Base-by-base conservation (phyloP, 1,284 basidiomycete species). In the Ganoderma boninense region DNA sequence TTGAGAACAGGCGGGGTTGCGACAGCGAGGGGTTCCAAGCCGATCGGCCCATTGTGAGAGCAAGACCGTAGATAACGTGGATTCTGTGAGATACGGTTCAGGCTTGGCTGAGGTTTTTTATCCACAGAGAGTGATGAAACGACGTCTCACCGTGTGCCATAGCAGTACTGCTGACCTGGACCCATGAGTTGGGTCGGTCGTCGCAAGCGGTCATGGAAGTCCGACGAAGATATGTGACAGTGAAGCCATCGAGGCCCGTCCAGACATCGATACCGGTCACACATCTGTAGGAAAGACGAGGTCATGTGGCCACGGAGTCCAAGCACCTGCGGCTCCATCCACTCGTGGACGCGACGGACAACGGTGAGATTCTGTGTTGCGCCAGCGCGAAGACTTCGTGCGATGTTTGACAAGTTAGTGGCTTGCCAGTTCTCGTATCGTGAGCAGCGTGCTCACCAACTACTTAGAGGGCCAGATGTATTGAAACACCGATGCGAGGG, bases 401-500 rank as follows among this genome's bases (percentile, higher is more conserved):
- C 1, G 80, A 81, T 23, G 46, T 23, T 54, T 54, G 26, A 54
- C 49, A 26, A 54, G 23, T 54, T 54, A 54, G 49, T 23, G 13
- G 13, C 4, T 54, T 23, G 49, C 49, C 46, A 11, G 11, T 23
- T 11, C n/a, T 23, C 10, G 7, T n/a, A 23, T 54, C 49, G 14
- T 14, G n/a, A 26, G 13, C 23, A 10, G 23, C n/a, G 23, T 23
- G 29, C 49, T 26, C 4, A 26, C 49, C 49, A 23, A 54, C 46
- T 13, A 11, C 4, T 49, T 11, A 16, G 18, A 44, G 43, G 13
- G 14, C 43, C 43, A 44, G 43, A 44, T 44, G 16, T 44, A 18
- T 14, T 44, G 43, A 44, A 14, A 44, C 16, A 7, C 43, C 18
- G 43, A 44, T 5, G 43, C 6, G 18, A 6, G 43, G 18, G 16